Conservation (phyloP, 257 asterid genomes). For the Marsdenia floribunda region DNA sequence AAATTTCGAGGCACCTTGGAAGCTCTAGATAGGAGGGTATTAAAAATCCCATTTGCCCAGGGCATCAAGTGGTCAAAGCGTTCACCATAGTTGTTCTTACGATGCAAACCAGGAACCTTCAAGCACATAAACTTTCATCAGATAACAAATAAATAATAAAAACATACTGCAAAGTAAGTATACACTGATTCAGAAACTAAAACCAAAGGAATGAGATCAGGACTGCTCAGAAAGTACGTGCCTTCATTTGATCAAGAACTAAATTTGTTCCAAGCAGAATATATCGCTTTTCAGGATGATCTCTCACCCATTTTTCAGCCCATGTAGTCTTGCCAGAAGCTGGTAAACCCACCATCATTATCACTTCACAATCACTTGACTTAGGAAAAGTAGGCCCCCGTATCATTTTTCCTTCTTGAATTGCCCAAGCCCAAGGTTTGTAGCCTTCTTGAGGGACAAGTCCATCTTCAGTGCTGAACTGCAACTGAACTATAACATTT, state of each 20-base stretch:
- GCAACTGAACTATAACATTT: slow-evolving; percentile 48
- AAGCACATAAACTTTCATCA: slow-evolving; percentile 9
- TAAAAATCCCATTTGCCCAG: slow-evolving; percentile 47
- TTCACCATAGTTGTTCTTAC: slow-evolving; percentile 34
- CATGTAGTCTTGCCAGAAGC: slow-evolving; percentile 67
- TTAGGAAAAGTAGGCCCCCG: slow-evolving; percentile 38
- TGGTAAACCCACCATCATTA: slow-evolving; percentile 67
- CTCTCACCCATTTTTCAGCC: slow-evolving; percentile 53
- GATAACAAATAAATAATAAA: background rate
- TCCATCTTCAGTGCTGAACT: slow-evolving; percentile 50
- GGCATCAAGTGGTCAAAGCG: slow-evolving; percentile 43
- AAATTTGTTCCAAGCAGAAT: slow-evolving; percentile 51
- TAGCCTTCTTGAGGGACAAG: slow-evolving; percentile 41
- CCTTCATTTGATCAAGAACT: slow-evolving; percentile 60
- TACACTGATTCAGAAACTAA: background rate
- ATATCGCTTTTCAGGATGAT: slow-evolving; percentile 57
- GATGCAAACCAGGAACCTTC: slow-evolving; percentile 49
- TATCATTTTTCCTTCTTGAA: slow-evolving; percentile 36
- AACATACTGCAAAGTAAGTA: slow-evolving; percentile 1
- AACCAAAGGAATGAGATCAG: background rate
- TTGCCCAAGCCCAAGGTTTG: slow-evolving; percentile 47
- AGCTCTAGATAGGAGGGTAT: slow-evolving; percentile 52
- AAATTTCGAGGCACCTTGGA: slow-evolving; percentile 50
- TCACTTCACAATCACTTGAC: slow-evolving; percentile 39
- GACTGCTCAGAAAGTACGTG: slow-evolving; percentile 14